Base-by-base conservation (phyloP, 1,139 yeast species). In the Wickerhamiella infanticola region DNA sequence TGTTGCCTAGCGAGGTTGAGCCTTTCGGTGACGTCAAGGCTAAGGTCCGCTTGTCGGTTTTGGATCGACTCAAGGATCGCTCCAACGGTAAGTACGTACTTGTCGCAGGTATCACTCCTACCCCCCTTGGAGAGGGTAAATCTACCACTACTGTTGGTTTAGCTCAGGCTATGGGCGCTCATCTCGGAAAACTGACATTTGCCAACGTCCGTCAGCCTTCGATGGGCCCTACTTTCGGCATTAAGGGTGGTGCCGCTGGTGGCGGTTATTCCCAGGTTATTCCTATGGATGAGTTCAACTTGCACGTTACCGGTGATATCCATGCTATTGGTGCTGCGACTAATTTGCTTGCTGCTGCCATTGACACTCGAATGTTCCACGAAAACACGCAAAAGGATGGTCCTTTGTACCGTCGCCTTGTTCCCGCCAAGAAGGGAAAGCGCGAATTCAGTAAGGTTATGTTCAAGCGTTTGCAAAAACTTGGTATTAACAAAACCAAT, bases 171-270 rank as follows among this genome's bases (percentile, higher is more conserved):
- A 71, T 90, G 51, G 95, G 95, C 55, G 96, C 96, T 40, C 95
- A 85, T 58, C 72, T 88, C 59, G 76, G 81, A 53, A 81, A 83
- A 65, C 77, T 81, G 50, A 88, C 88, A 24, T 81, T 90, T 62
- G 98, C 98, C 52, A 88, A 85, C 62, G 95, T 90, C 49, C 81
- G 98, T 68, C 98, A 90, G 66, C 98, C 98, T 40, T 82, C 94
- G 18, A 88, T 90, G 96, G 98, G 98, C 45, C 98, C 98, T 50
- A 90, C 98, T 24, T 90, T 90, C 60, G 98, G 98, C 67, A 86
- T 90, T 62, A 90, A 88, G 68, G 97, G 97, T 63, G 98, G 98
- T 67, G 98, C 98, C 53, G 97, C 98, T 23, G 98, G 98, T 62
- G 98, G 98, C 63, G 98, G 98, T 50, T 90, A 88, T 67, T 81